Evolutionary conservation across 1,284 basidiomycete genomes (phyloP).

Genomic region (Spongiforma sp.): DNA sequence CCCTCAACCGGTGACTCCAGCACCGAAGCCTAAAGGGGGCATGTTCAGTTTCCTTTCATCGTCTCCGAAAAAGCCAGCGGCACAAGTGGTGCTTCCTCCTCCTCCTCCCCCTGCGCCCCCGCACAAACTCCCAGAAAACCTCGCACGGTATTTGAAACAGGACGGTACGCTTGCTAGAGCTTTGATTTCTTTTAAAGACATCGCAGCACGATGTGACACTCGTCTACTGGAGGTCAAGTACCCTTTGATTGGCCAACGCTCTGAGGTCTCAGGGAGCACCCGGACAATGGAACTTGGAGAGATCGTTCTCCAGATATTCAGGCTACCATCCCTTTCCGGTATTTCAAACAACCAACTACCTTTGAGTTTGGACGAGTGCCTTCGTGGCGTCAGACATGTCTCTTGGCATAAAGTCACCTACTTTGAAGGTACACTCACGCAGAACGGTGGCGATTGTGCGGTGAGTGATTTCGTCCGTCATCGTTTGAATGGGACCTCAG

Average conservation of each 20-base stretch:
- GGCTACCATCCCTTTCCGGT: slow-evolving; percentile 87
- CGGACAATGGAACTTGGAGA: slow-evolving; percentile 75
- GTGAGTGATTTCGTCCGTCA: slow-evolving; percentile 51
- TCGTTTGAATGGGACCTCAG: slow-evolving; percentile 4
- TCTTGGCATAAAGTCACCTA: slow-evolving; percentile 93
- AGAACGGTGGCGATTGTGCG: slow-evolving; percentile 93
- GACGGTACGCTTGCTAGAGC: slow-evolving; percentile 83
- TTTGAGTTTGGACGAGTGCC: slow-evolving; percentile 91
- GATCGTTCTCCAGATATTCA: slow-evolving; percentile 86
- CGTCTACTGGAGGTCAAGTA: slow-evolving; percentile 84
- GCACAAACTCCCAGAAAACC: slow-evolving; percentile 62
- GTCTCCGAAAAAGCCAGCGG: slow-evolving; percentile 72
- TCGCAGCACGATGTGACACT: slow-evolving; percentile 81
- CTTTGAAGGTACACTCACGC: slow-evolving; percentile 92
- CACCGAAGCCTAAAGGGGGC: slow-evolving; percentile 58
- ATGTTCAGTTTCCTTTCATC: slow-evolving; percentile 79
- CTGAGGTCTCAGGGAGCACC: slow-evolving; percentile 59
- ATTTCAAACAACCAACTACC: slow-evolving; percentile 82
- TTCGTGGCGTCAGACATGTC: slow-evolving; percentile 86
- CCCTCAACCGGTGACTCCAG: slow-evolving; percentile 47
- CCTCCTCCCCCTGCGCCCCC: slow-evolving; percentile 41
- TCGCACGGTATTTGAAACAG: slow-evolving; percentile 82
- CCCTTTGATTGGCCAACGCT: slow-evolving; percentile 80
- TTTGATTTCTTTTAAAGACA: slow-evolving; percentile 86
- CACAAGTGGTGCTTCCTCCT: slow-evolving; percentile 41